Conservation (phyloP, 331 rosid species). For the Arachis monticola region DNA sequence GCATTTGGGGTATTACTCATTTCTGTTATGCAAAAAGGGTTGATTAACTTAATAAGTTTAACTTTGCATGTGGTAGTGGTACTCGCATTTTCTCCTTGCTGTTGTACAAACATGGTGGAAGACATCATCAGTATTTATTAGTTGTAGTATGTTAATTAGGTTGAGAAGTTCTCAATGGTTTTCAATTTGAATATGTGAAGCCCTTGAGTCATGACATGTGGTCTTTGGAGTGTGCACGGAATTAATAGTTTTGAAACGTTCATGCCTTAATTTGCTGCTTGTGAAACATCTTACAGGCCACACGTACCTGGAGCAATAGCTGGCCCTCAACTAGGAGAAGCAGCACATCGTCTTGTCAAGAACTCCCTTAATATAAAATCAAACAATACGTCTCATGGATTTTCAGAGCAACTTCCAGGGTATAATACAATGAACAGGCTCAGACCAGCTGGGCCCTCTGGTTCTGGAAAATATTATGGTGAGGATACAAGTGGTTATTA, state of each 20-base stretch:
- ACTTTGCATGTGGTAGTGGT: slow-evolving; percentile 16
- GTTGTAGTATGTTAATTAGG: slow-evolving; percentile 8
- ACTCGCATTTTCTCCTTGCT: neutral
- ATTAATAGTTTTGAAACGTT: neutral
- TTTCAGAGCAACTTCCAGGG: slow-evolving; percentile 60
- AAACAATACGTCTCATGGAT: slow-evolving; percentile 58
- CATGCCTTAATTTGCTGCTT: slow-evolving; percentile 33
- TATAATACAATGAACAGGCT: slow-evolving; percentile 53
- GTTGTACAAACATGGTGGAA: slow-evolving; percentile 9
- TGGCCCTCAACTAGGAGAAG: slow-evolving; percentile 89
- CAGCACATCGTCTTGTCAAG: slow-evolving; percentile 94
- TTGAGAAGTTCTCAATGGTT: slow-evolving; percentile 16
- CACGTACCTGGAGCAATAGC: slow-evolving; percentile 85
- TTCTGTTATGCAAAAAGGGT: too few relatives aligned
- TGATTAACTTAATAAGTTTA: neutral
- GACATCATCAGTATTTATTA: slow-evolving; percentile 23
- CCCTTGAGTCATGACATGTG: slow-evolving; percentile 24
- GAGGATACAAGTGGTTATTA: slow-evolving; percentile 57
- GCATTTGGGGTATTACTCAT: too few relatives aligned
- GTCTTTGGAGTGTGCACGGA: neutral
- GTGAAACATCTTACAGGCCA: slow-evolving; percentile 59
- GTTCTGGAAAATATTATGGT: slow-evolving; percentile 65
- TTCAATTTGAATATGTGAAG: slow-evolving; percentile 27
- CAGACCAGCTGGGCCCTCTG: slow-evolving; percentile 68
- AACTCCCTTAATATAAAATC: slow-evolving; percentile 69